Conservation (phyloP, 352 stramenopile species). For the Thraustochytrium striatum region DNA sequence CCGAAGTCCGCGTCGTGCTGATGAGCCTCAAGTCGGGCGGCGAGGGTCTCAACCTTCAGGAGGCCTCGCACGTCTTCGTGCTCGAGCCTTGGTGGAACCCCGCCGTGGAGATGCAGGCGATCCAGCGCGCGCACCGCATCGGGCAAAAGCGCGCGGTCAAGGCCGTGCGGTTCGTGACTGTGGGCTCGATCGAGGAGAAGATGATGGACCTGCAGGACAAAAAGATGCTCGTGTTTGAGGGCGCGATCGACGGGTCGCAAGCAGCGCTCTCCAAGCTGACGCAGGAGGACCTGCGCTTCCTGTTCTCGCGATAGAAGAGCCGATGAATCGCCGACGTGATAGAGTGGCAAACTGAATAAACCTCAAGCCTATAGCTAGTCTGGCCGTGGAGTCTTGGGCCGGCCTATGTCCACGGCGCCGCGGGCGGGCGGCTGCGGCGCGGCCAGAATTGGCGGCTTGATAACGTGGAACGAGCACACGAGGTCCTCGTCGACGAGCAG, state of each 20-base stretch:
- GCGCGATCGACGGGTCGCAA: slow-evolving; percentile 88
- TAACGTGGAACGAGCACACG: slow-evolving; percentile 74
- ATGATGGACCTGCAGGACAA: slow-evolving; percentile 94
- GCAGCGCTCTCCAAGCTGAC: slow-evolving; percentile 80
- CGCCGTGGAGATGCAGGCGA: slow-evolving; percentile 87
- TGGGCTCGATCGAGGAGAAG: slow-evolving; percentile 93
- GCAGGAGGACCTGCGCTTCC: slow-evolving; percentile 84
- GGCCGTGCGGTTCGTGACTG: slow-evolving; percentile 93
- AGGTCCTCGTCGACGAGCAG: slow-evolving; percentile 76
- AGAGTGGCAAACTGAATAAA: no score
- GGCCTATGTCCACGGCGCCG: not conserved
- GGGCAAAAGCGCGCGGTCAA: slow-evolving; percentile 95
- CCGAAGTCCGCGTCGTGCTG: slow-evolving; percentile 86
- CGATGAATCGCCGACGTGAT: no score
- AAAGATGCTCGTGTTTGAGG: slow-evolving; percentile 96
- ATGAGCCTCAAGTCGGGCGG: slow-evolving; percentile 98
- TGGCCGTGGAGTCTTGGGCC: not conserved
- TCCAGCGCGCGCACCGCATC: slow-evolving; percentile 95
- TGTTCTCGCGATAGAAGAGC: slow-evolving; percentile 67
- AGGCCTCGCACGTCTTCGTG: slow-evolving; percentile 93
- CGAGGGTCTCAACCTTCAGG: slow-evolving; percentile 96
- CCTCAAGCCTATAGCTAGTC: no score
- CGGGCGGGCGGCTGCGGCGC: not conserved
- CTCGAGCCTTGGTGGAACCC: slow-evolving; percentile 99
- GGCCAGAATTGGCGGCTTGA: slow-evolving; percentile 1